Conservation (phyloP, 768 basidiomycete species). For the Mycena vitilis region DNA sequence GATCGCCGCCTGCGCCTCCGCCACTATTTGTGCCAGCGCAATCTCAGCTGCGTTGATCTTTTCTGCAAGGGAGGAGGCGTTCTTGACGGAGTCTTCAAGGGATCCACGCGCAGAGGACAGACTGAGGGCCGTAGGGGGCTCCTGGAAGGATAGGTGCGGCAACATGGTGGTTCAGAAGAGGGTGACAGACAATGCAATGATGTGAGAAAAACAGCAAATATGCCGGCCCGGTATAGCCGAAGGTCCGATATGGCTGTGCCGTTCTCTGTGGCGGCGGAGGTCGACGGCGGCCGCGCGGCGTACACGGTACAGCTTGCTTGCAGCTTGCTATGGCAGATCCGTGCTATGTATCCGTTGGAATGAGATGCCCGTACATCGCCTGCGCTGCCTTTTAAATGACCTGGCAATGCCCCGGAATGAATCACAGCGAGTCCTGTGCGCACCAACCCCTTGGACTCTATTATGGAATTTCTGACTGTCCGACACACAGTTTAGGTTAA, state of each 20-base stretch:
- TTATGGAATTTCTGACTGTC: not conserved
- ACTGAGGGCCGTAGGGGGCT: conserved; percentile 23
- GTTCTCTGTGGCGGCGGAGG: conserved; percentile 14
- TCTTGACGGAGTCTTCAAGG: conserved; percentile 34
- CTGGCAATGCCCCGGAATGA: not conserved
- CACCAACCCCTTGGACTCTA: conserved; percentile 3
- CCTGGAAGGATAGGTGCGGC: conserved; percentile 16
- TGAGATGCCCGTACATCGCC: not conserved
- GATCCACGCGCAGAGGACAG: conserved; percentile 29
- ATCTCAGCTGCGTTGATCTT: conserved; percentile 67
- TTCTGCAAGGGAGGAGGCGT: conserved; percentile 45
- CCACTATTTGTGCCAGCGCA: conserved; percentile 68
- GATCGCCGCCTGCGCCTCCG: conserved; percentile 65
- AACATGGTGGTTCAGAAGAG: conserved; percentile 26
- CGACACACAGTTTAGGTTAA: conserved; percentile 5
- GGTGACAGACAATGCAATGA: conserved; percentile 15
- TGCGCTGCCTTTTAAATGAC: not conserved
- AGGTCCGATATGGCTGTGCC: not conserved
- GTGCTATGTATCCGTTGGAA: not conserved
- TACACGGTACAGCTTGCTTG: too few relatives aligned
- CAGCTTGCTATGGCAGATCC: not conserved
- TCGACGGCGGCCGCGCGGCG: not conserved
- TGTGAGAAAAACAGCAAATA: conserved; percentile 18
- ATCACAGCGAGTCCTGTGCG: not conserved
- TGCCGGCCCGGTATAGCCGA: conserved; percentile 28